phyloP scores from a whole-genome alignment of 768 basidiomycete species.

The Lentinus brumalis region DNA sequence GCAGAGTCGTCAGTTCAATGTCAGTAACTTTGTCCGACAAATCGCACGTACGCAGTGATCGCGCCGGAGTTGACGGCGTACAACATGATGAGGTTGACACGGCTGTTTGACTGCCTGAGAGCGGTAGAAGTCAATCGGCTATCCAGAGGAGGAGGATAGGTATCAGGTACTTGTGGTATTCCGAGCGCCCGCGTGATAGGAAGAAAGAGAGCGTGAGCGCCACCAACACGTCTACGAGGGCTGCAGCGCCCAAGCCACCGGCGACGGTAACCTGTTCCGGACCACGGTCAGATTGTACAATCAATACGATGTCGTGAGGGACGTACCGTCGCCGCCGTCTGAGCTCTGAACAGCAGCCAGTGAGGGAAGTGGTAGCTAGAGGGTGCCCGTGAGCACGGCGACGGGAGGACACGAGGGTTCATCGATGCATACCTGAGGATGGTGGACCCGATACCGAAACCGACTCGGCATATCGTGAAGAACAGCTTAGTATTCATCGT shows the following conservation, averaged over 20 bases:
- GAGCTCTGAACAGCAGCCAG: conserved; percentile 11
- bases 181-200: conserved; percentile 7
- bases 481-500: neutral
- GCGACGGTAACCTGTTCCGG: conserved; percentile 3
- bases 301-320: neutral
- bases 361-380: conserved; percentile 1
- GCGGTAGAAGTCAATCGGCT: neutral
- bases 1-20: neutral
- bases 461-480: conserved; percentile 11
- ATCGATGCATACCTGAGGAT: conserved; percentile 4
- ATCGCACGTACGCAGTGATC: conserved; percentile 10
- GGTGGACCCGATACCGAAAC: conserved; percentile 14
- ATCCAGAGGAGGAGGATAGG: neutral
- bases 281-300: neutral
- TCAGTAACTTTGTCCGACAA: neutral
- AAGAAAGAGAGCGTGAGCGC: conserved; percentile 18
- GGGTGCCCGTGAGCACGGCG: neutral
- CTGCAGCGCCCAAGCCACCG: conserved; percentile 12
- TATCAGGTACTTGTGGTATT: conserved; percentile 1
- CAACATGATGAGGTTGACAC: conserved; percentile 12
- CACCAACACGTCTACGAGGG: conserved; percentile 13
- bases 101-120: conserved; percentile 11
- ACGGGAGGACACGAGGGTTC: neutral
- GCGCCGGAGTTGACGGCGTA: conserved; percentile 18
- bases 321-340: conserved; percentile 8